Evolutionary conservation across 352 stramenopile genomes (phyloP), one percentile per base, ranked within the genome.

Genomic region (Phytophthora litchii): DNA sequence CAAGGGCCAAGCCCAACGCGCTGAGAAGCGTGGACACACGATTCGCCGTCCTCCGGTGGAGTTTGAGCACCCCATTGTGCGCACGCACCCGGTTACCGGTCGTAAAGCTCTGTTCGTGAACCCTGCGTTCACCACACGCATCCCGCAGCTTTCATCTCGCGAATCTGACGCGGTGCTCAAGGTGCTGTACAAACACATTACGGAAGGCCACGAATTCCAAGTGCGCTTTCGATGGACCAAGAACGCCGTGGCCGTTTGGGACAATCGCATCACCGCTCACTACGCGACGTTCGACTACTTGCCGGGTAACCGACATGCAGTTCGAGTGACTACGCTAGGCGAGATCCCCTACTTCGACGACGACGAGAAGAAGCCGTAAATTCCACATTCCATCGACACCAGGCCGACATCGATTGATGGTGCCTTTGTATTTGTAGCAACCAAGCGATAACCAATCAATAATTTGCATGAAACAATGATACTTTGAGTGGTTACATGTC

Each of bases 71-170:
- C 70, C 73, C 1, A 48, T 82, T 2, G 54, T 82, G 2, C 70
- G 73, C 20, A 82, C 68, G 8, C 73, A 82, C 40, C 70, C 73
- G 0, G 54, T 47, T 10, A 63, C 54, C 1, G 37, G 37, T 1
- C 54, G 54, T 1, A 63, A 63, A 6, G 44, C 70, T 69, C 52
- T 82, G 9, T 82, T 55, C 36, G 73, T 79, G 17, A 82, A 82
- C 45, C 34, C 48, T 1, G 60, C 37, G 3, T 82, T 79, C 49
- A 82, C 73, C 2, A 68, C 41, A 9, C 70, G 70, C 14, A 82
- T 82, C 38, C 45, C 45, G 21, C 53, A 79, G 36, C 58, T 82
- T 6, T 77, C 70, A 11, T 50, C 47, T 37, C 49, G 49, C 38
- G 73, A 82, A 36, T 81, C 72, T n/a, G 44, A 63, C 6, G 54